These are phyloP conservation scores for Suillus lakei DNA, from an alignment of 768 basidiomycete species.

Conservation along the genomic window DNA sequence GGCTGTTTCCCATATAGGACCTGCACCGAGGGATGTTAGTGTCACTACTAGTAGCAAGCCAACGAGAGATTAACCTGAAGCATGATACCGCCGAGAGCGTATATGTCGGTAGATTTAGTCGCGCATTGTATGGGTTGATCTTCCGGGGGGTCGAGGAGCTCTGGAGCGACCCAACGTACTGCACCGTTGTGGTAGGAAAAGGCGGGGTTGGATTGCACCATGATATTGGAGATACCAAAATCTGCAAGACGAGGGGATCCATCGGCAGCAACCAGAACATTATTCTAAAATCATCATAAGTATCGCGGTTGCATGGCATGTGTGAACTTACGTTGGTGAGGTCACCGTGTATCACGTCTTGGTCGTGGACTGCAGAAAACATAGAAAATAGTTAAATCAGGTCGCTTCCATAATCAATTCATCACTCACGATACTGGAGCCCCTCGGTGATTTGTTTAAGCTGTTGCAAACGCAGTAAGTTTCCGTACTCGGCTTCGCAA, in stretches of 20 bases:
- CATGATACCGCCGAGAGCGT: conserved; percentile 27
- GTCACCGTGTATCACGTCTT: conserved; percentile 13
- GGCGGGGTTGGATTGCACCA: conserved; percentile 36
- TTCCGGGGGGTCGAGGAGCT: conserved; percentile 12
- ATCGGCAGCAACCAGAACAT: conserved; percentile 12
- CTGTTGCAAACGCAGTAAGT: conserved; percentile 20
- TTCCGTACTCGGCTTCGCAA: background rate
- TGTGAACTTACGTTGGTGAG: conserved; percentile 11
- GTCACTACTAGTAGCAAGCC: background rate
- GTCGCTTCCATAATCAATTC: background rate
- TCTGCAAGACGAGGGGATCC: conserved; percentile 30
- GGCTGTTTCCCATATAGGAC: conserved; percentile 29
- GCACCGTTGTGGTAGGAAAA: conserved; percentile 24
- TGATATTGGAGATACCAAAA: conserved; percentile 48
- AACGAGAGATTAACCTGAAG: conserved; percentile 17
- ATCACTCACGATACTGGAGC: conserved; percentile 40
- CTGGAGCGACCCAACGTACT: conserved; percentile 21
- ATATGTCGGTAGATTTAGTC: conserved; percentile 19
- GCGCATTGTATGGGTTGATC: conserved; percentile 11
- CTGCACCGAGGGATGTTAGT: conserved; percentile 20
- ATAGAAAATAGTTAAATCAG: background rate
- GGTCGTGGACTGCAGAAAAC: conserved; percentile 9
- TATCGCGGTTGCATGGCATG: background rate
- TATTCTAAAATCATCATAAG: conserved; percentile 7
- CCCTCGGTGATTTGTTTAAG: conserved; percentile 46